These are phyloP conservation scores for Alternaria longipes DNA, from an alignment of 2,329 filamentous ascomycete species.

Conservation along the genomic window DNA sequence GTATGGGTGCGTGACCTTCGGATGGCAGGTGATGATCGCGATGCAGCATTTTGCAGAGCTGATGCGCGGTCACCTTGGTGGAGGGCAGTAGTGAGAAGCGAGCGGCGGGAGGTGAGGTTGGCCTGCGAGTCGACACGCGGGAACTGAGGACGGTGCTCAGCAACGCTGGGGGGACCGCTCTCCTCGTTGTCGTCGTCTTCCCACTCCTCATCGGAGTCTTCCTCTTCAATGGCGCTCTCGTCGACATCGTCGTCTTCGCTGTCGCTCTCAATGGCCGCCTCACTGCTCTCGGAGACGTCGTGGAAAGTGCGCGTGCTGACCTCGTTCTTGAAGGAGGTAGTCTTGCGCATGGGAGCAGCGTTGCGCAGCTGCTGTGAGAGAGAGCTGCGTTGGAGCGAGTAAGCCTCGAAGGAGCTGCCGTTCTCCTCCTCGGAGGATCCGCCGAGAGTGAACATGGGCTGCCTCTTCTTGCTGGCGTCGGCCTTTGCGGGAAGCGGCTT, in stretches of 20 bases:
- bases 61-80: slow-evolving; percentile 78
- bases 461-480: slow-evolving; percentile 68
- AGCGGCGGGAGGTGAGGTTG: slow-evolving; percentile 84
- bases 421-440: slow-evolving; percentile 86
- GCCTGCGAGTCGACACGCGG: slow-evolving; percentile 88
- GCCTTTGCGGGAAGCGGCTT: slow-evolving; percentile 42
- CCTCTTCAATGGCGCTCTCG: slow-evolving; percentile 70
- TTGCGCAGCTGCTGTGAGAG: slow-evolving; percentile 63
- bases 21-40: slow-evolving; percentile 63
- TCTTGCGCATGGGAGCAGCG: slow-evolving; percentile 69
- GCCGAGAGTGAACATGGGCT: slow-evolving; percentile 77
- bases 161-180: slow-evolving; percentile 82
- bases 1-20: slow-evolving; percentile 70
- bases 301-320: slow-evolving; percentile 73
- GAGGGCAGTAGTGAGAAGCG: slow-evolving; percentile 88
- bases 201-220: slow-evolving; percentile 61
- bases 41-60: slow-evolving; percentile 73
- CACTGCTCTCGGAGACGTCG: slow-evolving; percentile 64
- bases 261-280: slow-evolving; percentile 67
- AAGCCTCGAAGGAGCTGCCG: slow-evolving; percentile 74
- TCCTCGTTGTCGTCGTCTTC: slow-evolving; percentile 77
- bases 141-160: slow-evolving; percentile 78
- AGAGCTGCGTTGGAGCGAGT: slow-evolving; percentile 62
- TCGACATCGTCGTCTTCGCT: slow-evolving; percentile 68
- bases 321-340: slow-evolving; percentile 82